Evolutionary conservation across 331 rosid species (phyloP).

Genomic region (Telfairia occidentalis): DNA sequence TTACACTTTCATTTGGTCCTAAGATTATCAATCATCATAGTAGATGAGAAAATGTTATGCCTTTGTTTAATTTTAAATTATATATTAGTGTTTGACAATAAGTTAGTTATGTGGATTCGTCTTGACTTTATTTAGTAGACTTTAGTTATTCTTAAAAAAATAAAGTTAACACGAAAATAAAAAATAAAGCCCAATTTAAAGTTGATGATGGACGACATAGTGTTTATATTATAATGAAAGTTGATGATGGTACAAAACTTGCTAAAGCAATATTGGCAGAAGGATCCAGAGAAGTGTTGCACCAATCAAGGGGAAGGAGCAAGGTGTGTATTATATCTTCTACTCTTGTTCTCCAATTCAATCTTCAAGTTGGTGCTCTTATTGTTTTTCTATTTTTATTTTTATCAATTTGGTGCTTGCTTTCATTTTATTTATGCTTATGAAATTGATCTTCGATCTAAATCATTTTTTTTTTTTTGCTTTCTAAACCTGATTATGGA

Average conservation of each 20-base stretch:
- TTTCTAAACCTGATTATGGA: background rate
- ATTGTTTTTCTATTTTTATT: background rate
- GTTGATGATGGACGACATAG: too few species aligned
- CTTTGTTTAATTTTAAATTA: too few species aligned
- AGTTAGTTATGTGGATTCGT: too few species aligned
- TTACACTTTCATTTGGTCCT: background rate
- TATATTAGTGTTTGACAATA: too few species aligned
- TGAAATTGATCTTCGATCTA: background rate
- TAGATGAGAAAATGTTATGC: conserved; percentile 81
- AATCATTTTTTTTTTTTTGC: background rate
- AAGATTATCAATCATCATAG: conserved; percentile 77
- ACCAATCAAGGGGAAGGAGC: conserved; percentile 38
- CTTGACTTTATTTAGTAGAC: too few species aligned
- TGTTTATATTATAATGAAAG: too few species aligned
- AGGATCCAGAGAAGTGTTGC: conserved; percentile 73
- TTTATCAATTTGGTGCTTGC: background rate
- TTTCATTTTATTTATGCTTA: background rate
- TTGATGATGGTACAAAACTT: too few species aligned
- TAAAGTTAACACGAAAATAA: too few species aligned
- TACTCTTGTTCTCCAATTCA: background rate
- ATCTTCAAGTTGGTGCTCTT: background rate
- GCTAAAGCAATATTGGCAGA: too few species aligned
- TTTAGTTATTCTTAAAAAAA: too few species aligned
- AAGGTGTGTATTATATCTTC: conserved; percentile 40
- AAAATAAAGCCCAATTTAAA: too few species aligned